Conservation (phyloP, 176 grass and related monocot species). For the Avena sativa region DNA sequence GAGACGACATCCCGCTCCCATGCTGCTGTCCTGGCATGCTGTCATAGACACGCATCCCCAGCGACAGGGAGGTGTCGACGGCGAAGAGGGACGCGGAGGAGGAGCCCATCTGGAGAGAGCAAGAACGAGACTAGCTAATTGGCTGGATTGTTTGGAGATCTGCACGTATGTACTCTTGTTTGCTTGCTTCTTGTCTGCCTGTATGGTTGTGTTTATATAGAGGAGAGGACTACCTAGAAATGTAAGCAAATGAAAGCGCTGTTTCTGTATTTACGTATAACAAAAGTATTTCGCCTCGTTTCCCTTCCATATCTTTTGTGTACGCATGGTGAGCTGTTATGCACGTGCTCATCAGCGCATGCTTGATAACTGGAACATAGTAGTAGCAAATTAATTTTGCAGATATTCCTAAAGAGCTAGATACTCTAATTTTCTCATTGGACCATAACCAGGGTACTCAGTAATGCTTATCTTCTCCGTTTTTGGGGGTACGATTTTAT, state of each 20-base stretch:
- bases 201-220: constrained; percentile 8
- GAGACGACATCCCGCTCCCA: neutral
- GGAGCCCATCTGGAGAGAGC: neutral
- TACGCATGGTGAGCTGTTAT: neutral
- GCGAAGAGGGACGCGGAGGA: neutral
- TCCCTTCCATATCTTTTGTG: neutral
- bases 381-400: neutral
- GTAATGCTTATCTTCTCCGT: neutral
- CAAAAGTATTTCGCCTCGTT: neutral
- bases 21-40: neutral
- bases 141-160: neutral
- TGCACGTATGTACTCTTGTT: neutral
- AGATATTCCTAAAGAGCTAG: neutral
- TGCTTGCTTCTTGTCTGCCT: neutral
- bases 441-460: neutral
- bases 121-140: neutral
- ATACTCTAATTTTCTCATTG: neutral
- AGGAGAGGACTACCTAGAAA: neutral
- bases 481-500: neutral
- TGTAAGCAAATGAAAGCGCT: neutral
- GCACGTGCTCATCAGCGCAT: neutral
- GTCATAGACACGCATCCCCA: neutral
- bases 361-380: neutral
- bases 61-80: neutral
- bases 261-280: neutral